These are phyloP conservation scores for Lotmaria passim DNA, from an alignment of 208 protist genomes.

Conservation along the genomic window DNA sequence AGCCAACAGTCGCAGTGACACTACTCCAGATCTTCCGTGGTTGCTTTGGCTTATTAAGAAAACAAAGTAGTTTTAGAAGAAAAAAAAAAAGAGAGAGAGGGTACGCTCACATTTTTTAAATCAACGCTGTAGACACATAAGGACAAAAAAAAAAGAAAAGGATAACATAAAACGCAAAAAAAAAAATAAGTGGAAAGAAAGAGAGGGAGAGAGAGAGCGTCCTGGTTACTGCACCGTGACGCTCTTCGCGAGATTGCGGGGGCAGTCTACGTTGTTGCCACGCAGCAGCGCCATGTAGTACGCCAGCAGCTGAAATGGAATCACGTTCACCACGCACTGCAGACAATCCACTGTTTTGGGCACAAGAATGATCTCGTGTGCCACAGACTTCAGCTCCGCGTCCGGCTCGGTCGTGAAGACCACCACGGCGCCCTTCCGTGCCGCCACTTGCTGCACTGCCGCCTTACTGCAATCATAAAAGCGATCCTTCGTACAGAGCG, in stretches of 20 bases:
- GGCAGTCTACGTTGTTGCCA: conserved; percentile 95
- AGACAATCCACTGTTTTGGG: conserved; percentile 90
- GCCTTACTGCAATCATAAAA: conserved; percentile 80
- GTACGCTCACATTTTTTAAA: too few relatives aligned
- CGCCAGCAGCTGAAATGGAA: conserved; percentile 97
- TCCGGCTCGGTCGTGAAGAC: conserved; percentile 68
- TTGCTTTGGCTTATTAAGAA: too few relatives aligned
- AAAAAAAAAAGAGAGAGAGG: too few relatives aligned
- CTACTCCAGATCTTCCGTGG: too few relatives aligned
- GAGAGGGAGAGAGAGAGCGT: not conserved
- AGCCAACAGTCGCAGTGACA: too few relatives aligned
- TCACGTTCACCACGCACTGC: conserved; percentile 90
- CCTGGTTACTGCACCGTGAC: conserved; percentile 91
- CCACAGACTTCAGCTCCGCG: conserved; percentile 50
- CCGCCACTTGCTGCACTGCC: conserved; percentile 90
- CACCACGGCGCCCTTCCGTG: conserved; percentile 83
- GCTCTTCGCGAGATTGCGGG: conserved; percentile 97
- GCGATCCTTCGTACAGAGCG: conserved; percentile 86
- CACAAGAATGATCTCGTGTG: conserved; percentile 56
- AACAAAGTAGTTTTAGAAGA: too few relatives aligned
- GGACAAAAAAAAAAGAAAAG: conserved; percentile 23
- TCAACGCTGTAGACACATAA: too few relatives aligned
- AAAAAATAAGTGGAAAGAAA: not conserved
- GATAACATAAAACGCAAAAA: not conserved
- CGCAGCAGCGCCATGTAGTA: conserved; percentile 94